Evolutionary conservation across 768 basidiomycete genomes (phyloP).

Genomic region (Xerocomellus dryophilus): DNA sequence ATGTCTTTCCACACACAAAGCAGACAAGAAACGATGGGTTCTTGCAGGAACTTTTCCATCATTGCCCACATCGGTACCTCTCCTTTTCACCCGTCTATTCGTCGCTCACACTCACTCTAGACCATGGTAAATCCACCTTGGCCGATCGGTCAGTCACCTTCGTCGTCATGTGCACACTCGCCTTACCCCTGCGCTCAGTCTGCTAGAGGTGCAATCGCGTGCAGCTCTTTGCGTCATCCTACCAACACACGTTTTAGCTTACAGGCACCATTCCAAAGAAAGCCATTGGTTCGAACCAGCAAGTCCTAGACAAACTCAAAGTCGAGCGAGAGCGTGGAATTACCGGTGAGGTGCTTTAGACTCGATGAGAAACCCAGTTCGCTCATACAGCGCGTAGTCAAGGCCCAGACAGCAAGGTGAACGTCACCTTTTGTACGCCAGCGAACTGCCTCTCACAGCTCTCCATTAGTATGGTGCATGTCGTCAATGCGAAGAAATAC

Average conservation of each 20-base stretch:
- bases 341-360: conserved; percentile 53
- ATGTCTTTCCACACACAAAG: conserved; percentile 1
- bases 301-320: conserved; percentile 90
- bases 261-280: conserved; percentile 82
- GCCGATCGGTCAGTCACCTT: conserved; percentile 66
- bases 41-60: conserved; percentile 82
- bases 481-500: conserved; percentile 50
- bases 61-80: conserved; percentile 87
- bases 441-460: conserved; percentile 7
- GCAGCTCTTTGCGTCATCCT: background rate
- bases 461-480: conserved; percentile 70
- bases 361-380: background rate
- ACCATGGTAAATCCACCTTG: conserved; percentile 95
- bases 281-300: conserved; percentile 66
- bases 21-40: background rate
- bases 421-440: background rate
- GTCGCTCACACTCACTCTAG: conserved; percentile 35
- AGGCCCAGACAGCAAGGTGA: conserved; percentile 92
- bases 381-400: conserved; percentile 50
- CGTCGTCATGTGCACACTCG: background rate
- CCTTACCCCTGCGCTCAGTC: conserved; percentile 37
- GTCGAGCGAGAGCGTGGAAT: conserved; percentile 97
- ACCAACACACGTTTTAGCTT: conserved; percentile 48
- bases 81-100: background rate
- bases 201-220: conserved; percentile 59